Conservation (phyloP, 345 rosid genomes). For the Acer campestre region DNA sequence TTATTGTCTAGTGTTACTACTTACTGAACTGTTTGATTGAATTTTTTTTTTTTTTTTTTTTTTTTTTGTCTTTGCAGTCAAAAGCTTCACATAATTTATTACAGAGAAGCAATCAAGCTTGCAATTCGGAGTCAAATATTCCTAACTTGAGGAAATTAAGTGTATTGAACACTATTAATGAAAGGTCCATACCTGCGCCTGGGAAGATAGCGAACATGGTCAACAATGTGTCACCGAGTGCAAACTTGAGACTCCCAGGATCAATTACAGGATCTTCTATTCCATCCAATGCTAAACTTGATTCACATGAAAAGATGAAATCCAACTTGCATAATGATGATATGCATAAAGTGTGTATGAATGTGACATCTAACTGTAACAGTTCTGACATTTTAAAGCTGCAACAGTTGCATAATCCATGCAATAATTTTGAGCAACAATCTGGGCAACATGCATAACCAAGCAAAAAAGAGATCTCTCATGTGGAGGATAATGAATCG, state of each 20-base stretch:
- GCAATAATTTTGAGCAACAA: slow-evolving; percentile 31
- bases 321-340: slow-evolving; percentile 21
- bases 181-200: slow-evolving; percentile 32
- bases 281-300: slow-evolving; percentile 23
- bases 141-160: slow-evolving; percentile 30
- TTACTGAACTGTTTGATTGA: slow-evolving; percentile 2
- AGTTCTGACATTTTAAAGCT: slow-evolving; percentile 29
- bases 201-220: slow-evolving; percentile 26
- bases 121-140: slow-evolving; percentile 33
- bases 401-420: slow-evolving; percentile 29
- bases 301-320: slow-evolving; percentile 35
- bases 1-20: not conserved
- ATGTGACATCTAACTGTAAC: slow-evolving; percentile 23
- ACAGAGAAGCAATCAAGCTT: slow-evolving; percentile 41
- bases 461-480: slow-evolving; percentile 26
- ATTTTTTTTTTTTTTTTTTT: slow-evolving; percentile 9
- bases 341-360: slow-evolving; percentile 27
- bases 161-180: slow-evolving; percentile 35
- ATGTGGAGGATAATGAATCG: slow-evolving; percentile 22
- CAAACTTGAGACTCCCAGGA: slow-evolving; percentile 20
- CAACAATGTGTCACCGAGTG: slow-evolving; percentile 27
- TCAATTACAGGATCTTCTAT: slow-evolving; percentile 26
- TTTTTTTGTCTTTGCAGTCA: slow-evolving; percentile 74
- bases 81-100: slow-evolving; percentile 37
- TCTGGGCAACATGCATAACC: slow-evolving; percentile 20